A percentile compares a stretch with the other conserved stretches of the same genome.
phyloP scores from a whole-genome alignment of 2,329 filamentous ascomycete genomes.

The Alternaria metachromatica region DNA sequence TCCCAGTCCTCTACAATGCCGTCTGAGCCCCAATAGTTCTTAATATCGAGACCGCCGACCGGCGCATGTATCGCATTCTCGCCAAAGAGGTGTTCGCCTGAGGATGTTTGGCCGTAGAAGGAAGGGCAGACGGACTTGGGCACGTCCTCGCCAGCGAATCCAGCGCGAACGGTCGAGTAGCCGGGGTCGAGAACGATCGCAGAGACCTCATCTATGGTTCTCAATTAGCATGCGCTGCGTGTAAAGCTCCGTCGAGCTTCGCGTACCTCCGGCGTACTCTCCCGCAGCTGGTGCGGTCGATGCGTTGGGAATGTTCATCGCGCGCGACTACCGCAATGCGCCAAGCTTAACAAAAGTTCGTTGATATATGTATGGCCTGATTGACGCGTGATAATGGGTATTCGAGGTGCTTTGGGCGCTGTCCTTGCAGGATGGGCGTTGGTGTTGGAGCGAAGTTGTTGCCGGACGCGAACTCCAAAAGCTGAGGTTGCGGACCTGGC shows the following conservation, averaged over 20 bases:
- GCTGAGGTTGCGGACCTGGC: slow-evolving; percentile 28
- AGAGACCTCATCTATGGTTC: slow-evolving; percentile 82
- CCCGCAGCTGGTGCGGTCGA: slow-evolving; percentile 49
- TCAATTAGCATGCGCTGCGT: slow-evolving; percentile 18
- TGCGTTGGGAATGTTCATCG: slow-evolving; percentile 48
- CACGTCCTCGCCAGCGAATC: slow-evolving; percentile 96
- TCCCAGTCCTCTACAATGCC: slow-evolving; percentile 98
- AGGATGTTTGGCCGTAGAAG: slow-evolving; percentile 73
- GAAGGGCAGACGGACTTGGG: slow-evolving; percentile 93
- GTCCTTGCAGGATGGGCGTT: slow-evolving; percentile 28
- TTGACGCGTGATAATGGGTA: slow-evolving; percentile 35
- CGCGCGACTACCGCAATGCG: slow-evolving; percentile 20
- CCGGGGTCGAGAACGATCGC: slow-evolving; percentile 96
- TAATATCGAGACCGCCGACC: slow-evolving; percentile 76
- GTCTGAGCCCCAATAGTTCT: slow-evolving; percentile 90
- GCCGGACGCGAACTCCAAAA: slow-evolving; percentile 36
- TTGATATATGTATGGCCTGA: neutral
- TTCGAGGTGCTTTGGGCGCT: slow-evolving; percentile 4
- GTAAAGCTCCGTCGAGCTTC: slow-evolving; percentile 9
- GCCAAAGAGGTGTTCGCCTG: slow-evolving; percentile 72
- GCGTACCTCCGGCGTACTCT: slow-evolving; percentile 56
- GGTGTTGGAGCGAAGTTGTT: slow-evolving; percentile 37
- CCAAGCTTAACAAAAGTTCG: slow-evolving; percentile 7
- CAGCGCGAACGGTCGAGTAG: slow-evolving; percentile 87
- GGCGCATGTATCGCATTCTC: slow-evolving; percentile 88